These are phyloP conservation scores for Mortierella sp. DNA, from an alignment of 371 early-diverging fungal genomes.

Conservation along the genomic window DNA sequence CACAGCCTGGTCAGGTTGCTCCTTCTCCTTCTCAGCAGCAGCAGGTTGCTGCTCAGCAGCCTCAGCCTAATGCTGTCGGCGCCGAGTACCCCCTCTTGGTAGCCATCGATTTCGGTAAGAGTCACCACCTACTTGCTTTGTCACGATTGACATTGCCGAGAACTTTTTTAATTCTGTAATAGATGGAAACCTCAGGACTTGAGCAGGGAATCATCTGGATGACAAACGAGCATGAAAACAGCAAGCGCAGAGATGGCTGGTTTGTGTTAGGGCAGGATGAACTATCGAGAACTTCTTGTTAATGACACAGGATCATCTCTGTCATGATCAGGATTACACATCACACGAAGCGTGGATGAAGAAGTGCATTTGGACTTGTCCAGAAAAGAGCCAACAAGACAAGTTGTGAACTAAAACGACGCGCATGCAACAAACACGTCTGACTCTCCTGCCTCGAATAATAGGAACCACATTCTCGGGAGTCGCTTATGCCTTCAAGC, in stretches of 20 bases:
- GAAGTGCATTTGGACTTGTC: background rate
- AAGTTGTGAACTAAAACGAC: background rate
- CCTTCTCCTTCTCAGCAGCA: constrained; percentile 18
- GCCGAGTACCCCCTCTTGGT: constrained; percentile 53
- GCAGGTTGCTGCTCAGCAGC: constrained; percentile 22
- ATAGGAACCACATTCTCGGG: constrained; percentile 56
- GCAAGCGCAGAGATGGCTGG: background rate
- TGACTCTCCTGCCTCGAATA: background rate
- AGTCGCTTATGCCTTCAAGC: constrained; percentile 58
- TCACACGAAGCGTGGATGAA: background rate
- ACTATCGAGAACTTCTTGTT: background rate
- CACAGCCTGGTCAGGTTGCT: constrained; percentile 22
- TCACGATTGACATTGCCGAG: background rate
- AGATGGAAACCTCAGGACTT: background rate
- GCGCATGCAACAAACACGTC: background rate
- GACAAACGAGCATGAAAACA: background rate
- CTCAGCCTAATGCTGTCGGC: constrained; percentile 30
- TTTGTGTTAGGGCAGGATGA: background rate
- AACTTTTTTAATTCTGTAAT: background rate
- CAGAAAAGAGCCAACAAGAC: background rate
- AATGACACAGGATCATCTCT: background rate
- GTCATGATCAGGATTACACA: background rate
- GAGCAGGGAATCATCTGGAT: background rate
- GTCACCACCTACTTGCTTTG: too few relatives aligned
- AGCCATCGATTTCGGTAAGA: constrained; percentile 57